Evolutionary conservation across 129 eudicot species (phyloP), one percentile per base, ranked within the genome.

Genomic region (Flaveria bidentis): DNA sequence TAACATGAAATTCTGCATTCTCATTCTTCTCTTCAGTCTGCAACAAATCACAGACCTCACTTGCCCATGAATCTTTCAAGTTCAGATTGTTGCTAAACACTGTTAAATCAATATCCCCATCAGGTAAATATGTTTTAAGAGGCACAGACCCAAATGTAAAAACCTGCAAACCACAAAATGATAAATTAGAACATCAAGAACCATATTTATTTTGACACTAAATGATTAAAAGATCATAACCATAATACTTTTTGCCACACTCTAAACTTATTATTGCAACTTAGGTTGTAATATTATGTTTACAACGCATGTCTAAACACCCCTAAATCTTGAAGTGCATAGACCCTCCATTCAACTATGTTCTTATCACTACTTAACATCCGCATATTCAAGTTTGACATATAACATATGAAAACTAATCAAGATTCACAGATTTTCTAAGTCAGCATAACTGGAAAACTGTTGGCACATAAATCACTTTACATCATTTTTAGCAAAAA

Each of bases 71-170:
- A 55, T 84, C 98, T 74, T 87, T 92, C 71, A 87, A 81, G 30
- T 56, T 73, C 73, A 84, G 80, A 73, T 80, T 80, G 25, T 89
- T 81, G 81, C 91, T 82, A 72, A 92, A 89, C 57, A 91, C 87
- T 30, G 93, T 87, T 77, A 92, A 49, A 76, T 92, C 98, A 36
- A 92, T 90, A 82, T 92, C 98, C 62, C 96, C 98, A 86, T 92
- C 98, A 23, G 98, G 96, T 69, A 92, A 85, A 79, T 92, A 92
- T 7, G 98, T 92, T 77, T 92, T 92, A 77, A 92, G 85, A 55
- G 98, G 98, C 26, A 89, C 98, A 41, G 98, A 92, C 28, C 98
- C 98, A 61, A 87, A 92, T 70, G 93, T 89, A 67, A 84, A 92
- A 46, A 92, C 98, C 98, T 92, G 80, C 50, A 78, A 55, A 52